phyloP scores from a whole-genome alignment of 179 eudicot species.

The Drosera spatulata region DNA sequence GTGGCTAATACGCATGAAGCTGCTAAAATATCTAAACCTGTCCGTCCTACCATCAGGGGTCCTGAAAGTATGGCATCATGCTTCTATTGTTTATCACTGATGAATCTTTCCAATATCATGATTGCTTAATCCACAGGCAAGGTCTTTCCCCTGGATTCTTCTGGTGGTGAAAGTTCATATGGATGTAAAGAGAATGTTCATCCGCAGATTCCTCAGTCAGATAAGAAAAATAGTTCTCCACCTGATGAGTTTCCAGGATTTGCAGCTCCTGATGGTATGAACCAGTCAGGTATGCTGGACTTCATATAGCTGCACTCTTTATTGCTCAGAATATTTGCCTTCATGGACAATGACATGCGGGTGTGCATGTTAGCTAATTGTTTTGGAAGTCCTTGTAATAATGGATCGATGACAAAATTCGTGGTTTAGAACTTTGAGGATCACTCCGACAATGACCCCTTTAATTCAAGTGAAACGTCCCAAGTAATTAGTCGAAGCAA shows the following conservation, averaged over 20 bases:
- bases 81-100: not conserved
- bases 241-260: slow-evolving; percentile 51
- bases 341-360: too few species aligned
- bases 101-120: not conserved
- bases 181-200: slow-evolving; percentile 23
- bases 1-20: slow-evolving; percentile 43
- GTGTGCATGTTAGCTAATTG: too few species aligned
- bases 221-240: slow-evolving; percentile 22
- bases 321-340: not conserved
- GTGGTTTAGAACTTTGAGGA: too few species aligned
- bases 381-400: too few species aligned
- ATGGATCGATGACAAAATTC: too few species aligned
- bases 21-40: slow-evolving; percentile 30
- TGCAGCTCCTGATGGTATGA: slow-evolving; percentile 28
- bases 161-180: slow-evolving; percentile 15
- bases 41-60: slow-evolving; percentile 26
- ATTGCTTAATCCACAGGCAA: slow-evolving; percentile 22
- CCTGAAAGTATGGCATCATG: slow-evolving; percentile 47
- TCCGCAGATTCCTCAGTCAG: slow-evolving; percentile 18
- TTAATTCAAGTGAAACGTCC: too few species aligned
- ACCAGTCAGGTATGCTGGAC: slow-evolving; percentile 27
- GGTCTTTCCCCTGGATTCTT: slow-evolving; percentile 17
- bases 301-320: not conserved
- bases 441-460: too few species aligned
- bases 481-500: too few species aligned